These are phyloP conservation scores for Heimioporus punctisporus DNA, from an alignment of 1,284 basidiomycete species.

Conservation along the genomic window DNA sequence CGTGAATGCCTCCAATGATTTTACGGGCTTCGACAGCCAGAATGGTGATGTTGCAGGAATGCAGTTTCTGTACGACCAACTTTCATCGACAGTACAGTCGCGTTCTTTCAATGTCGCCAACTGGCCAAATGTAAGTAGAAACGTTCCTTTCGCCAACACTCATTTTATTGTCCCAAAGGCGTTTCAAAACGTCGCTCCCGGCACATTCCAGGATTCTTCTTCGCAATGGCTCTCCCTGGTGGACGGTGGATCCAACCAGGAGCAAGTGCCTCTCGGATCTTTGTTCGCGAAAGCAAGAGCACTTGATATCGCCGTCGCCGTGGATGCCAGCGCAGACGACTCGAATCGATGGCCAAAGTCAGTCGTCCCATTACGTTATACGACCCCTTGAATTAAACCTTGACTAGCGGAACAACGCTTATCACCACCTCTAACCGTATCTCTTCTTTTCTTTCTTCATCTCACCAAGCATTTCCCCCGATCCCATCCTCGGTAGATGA, in stretches of 20 bases:
- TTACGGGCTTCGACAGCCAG: constrained; percentile 25
- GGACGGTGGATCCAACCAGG: constrained; percentile 60
- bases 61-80: constrained; percentile 48
- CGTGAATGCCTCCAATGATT: constrained; percentile 44
- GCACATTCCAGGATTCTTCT: constrained; percentile 49
- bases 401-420: constrained; percentile 49
- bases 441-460: constrained; percentile 44
- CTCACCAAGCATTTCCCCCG: constrained; percentile 65
- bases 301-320: constrained; percentile 70
- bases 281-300: constrained; percentile 63
- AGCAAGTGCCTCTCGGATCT: constrained; percentile 68
- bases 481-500: constrained; percentile 54
- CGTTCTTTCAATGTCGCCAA: constrained; percentile 64
- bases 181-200: constrained; percentile 49
- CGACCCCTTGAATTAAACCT: not conserved
- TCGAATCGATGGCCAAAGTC: constrained; percentile 68
- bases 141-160: not conserved
- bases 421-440: constrained; percentile 45
- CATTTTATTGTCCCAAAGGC: constrained; percentile 39
- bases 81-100: constrained; percentile 47
- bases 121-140: constrained; percentile 55
- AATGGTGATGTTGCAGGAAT: constrained; percentile 42
- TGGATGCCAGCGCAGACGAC: constrained; percentile 70
- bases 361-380: constrained; percentile 19
- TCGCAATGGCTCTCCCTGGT: constrained; percentile 56